phyloP scores from a whole-genome alignment of 2,329 filamentous ascomycete species.

The Cladosporium phlei region DNA sequence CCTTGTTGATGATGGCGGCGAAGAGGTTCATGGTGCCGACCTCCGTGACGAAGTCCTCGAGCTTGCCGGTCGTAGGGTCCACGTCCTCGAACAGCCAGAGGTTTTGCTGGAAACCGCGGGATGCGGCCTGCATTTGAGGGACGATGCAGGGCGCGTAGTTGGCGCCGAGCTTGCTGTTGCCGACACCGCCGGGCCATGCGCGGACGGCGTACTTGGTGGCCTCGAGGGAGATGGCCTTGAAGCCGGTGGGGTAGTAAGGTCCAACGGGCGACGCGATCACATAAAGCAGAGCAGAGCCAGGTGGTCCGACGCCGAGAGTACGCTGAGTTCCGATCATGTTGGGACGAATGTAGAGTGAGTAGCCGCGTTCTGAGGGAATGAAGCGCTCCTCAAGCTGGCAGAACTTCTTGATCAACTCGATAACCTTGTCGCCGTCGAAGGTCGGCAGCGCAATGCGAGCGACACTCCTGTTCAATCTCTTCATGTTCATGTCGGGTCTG shows the following conservation, averaged over 20 bases:
- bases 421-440: constrained; percentile 69
- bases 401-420: constrained; percentile 75
- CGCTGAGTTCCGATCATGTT: constrained; percentile 96
- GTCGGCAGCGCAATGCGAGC: constrained; percentile 89
- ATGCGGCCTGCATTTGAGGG: constrained; percentile 88
- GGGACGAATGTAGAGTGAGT: constrained; percentile 90
- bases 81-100: constrained; percentile 88
- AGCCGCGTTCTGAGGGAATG: constrained; percentile 75
- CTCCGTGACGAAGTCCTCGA: constrained; percentile 89
- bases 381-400: constrained; percentile 79
- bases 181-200: constrained; percentile 95
- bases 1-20: constrained; percentile 77
- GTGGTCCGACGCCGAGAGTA: constrained; percentile 88
- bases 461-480: constrained; percentile 82
- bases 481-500: constrained; percentile 95
- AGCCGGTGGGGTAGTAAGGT: constrained; percentile 96
- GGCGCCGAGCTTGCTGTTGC: constrained; percentile 96
- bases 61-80: constrained; percentile 27
- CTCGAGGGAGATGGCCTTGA: constrained; percentile 94
- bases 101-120: constrained; percentile 94
- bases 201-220: constrained; percentile 76
- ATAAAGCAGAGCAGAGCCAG: constrained; percentile 84
- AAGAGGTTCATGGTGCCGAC: constrained; percentile 99
- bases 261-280: constrained; percentile 95
- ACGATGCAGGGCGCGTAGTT: constrained; percentile 99